phyloP scores from a whole-genome alignment of 768 basidiomycete species.

The Boletus patriciae region DNA sequence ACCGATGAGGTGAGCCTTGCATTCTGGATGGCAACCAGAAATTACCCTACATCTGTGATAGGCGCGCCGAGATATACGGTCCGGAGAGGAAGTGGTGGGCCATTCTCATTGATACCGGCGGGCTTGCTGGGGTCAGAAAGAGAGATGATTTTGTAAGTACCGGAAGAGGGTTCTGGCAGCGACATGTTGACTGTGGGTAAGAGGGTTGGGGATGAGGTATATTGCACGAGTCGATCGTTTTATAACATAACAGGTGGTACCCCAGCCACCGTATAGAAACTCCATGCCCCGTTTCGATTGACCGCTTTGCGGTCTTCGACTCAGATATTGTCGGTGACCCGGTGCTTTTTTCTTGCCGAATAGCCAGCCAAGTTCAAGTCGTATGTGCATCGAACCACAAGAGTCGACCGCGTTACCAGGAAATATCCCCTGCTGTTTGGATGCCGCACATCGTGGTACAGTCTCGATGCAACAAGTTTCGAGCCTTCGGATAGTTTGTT shows the following conservation, averaged over 20 bases:
- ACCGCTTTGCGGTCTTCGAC: background rate
- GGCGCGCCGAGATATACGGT: background rate
- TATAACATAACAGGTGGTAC: background rate
- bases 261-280: too few species aligned
- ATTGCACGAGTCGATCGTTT: background rate
- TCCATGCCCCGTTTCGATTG: background rate
- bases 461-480: too few species aligned
- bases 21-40: background rate
- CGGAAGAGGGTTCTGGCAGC: background rate
- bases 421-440: too few species aligned
- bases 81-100: background rate
- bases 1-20: background rate
- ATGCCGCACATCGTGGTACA: too few species aligned
- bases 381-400: too few species aligned
- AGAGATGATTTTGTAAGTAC: too few species aligned
- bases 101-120: background rate
- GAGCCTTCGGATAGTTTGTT: too few species aligned
- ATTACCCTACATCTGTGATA: background rate
- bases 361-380: too few species aligned
- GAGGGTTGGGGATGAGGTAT: background rate
- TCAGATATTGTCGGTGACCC: too few species aligned
- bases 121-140: background rate
- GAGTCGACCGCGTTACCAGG: too few species aligned
- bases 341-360: too few species aligned
- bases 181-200: background rate